These are phyloP conservation scores for Thraustotheca clavata DNA, from an alignment of 352 stramenopile species.

Conservation along the genomic window DNA sequence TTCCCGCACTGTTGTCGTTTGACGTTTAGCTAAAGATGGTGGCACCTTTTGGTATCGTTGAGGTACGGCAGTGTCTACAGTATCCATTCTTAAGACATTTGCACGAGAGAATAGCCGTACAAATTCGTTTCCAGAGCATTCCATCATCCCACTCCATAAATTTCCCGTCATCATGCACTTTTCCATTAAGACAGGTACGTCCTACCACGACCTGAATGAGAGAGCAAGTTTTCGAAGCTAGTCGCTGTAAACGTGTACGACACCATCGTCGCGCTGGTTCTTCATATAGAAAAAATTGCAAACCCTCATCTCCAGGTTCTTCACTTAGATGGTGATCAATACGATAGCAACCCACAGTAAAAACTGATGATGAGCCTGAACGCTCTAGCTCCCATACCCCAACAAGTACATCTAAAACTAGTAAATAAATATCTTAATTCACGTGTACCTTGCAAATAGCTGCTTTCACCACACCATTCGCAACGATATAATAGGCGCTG, in stretches of 20 bases:
- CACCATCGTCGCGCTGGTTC: constrained; percentile 1
- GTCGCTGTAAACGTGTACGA: neutral
- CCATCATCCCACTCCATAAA: neutral
- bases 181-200: neutral
- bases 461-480: constrained; percentile 4
- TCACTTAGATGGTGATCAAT: neutral
- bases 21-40: neutral
- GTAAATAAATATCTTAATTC: neutral
- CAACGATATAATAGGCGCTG: neutral
- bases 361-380: neutral
- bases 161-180: neutral
- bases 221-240: neutral
- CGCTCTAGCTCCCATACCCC: constrained; percentile 9
- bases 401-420: neutral
- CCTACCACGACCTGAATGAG: neutral
- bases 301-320: neutral
- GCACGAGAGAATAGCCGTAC: neutral
- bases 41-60: neutral
- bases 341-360: constrained; percentile 3
- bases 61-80: neutral
- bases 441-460: neutral
- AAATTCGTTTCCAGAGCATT: neutral
- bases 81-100: neutral
- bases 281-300: neutral
- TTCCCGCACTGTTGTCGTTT: neutral